phyloP scores from a whole-genome alignment of 2,329 filamentous ascomycete genomes.

The Neopestalotiopsis rosae region DNA sequence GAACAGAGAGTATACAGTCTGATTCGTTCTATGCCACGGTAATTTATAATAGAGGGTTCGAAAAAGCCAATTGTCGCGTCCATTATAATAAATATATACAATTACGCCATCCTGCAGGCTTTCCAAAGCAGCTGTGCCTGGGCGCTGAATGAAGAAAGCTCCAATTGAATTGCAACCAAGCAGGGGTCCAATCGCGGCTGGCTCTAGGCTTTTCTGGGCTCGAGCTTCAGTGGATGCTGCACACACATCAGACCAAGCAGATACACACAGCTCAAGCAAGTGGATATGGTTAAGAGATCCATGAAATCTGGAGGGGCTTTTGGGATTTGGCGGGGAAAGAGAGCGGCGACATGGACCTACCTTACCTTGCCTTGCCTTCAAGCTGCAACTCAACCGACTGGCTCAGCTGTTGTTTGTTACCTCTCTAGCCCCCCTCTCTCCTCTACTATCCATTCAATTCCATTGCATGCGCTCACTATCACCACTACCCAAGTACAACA shows the following conservation, averaged over 20 bases:
- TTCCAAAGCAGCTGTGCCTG: background rate
- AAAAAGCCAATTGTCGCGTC: too few relatives aligned
- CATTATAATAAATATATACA: too few relatives aligned
- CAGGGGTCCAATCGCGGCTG: background rate
- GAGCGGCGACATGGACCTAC: background rate
- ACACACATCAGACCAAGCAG: background rate
- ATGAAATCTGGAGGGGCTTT: background rate
- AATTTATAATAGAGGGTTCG: too few relatives aligned
- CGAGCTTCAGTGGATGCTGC: conserved; percentile 1
- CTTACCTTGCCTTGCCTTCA: background rate
- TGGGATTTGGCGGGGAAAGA: background rate
- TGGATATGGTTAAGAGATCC: background rate
- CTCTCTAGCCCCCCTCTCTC: background rate
- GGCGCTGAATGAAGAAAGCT: background rate
- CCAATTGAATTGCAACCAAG: background rate
- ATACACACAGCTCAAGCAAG: background rate
- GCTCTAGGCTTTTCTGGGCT: background rate
- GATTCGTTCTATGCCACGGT: too few relatives aligned
- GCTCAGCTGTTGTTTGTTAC: background rate
- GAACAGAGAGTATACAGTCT: too few relatives aligned
- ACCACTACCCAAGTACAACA: too few relatives aligned
- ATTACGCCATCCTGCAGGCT: background rate
- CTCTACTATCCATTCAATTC: background rate
- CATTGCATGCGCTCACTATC: background rate
- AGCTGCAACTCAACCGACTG: conserved; percentile 2